phyloP scores from a whole-genome alignment of 2,329 filamentous ascomycete species.

The Aureobasidium namibiae region DNA sequence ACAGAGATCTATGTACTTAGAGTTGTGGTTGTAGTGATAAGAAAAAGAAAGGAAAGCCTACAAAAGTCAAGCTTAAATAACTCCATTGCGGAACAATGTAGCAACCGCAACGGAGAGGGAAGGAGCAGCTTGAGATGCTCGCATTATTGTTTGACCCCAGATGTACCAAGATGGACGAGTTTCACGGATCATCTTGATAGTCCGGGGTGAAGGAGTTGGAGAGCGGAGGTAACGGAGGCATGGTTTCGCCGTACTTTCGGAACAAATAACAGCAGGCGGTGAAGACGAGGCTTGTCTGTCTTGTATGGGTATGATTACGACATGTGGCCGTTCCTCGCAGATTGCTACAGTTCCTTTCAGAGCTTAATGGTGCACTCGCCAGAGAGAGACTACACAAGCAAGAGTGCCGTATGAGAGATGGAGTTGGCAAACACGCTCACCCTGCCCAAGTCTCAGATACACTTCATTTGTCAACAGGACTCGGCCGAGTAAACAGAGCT shows the following conservation, averaged over 20 bases:
- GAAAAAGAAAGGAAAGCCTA: neutral
- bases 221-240: conserved; percentile 9
- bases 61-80: conserved; percentile 5
- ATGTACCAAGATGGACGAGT: neutral
- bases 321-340: neutral
- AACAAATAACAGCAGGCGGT: conserved; percentile 1
- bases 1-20: neutral
- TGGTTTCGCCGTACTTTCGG: conserved; percentile 10
- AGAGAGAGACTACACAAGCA: neutral
- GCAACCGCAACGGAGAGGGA: conserved; percentile 2
- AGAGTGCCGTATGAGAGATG: neutral
- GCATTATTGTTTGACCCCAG: conserved; percentile 11
- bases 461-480: neutral
- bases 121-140: neutral
- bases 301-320: neutral
- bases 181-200: conserved; percentile 7
- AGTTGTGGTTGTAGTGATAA: neutral
- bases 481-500: neutral
- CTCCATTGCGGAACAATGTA: conserved; percentile 7
- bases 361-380: neutral
- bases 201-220: neutral
- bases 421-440: neutral
- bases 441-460: neutral
- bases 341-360: neutral
- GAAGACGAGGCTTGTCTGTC: neutral